phyloP scores from a whole-genome alignment of 805 yeast genomes.

The Cyberlindnera veronae region DNA sequence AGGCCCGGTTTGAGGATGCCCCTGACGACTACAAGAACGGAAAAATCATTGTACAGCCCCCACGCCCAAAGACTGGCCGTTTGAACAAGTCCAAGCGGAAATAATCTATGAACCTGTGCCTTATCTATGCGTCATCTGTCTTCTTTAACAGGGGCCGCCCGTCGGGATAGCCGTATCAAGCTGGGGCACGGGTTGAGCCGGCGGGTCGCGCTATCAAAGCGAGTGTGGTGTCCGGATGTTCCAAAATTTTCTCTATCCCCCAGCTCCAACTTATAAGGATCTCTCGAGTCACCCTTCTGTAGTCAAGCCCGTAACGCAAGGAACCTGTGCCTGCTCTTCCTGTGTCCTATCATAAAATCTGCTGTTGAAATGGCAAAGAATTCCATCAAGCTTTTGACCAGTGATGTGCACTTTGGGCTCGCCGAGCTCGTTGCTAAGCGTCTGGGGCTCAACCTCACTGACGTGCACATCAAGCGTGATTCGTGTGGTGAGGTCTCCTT shows the following conservation, averaged over 20 bases:
- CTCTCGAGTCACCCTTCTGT: not conserved
- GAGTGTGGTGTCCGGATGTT: constrained; percentile 8
- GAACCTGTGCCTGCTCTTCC: not conserved
- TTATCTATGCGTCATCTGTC: no score
- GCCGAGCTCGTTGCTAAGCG: constrained; percentile 67
- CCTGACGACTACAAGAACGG: constrained; percentile 74
- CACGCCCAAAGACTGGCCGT: no score
- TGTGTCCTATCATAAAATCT: not conserved
- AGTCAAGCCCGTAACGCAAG: not conserved
- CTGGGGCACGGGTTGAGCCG: no score
- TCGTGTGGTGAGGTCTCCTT: constrained; percentile 73
- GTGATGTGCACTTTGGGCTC: constrained; percentile 63
- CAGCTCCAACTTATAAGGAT: not conserved
- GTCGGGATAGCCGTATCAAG: no score
- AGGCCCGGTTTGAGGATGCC: constrained; percentile 67
- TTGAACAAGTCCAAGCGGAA: no score
- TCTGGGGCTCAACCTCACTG: constrained; percentile 57
- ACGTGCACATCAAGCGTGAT: constrained; percentile 61
- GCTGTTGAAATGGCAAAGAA: constrained; percentile 57
- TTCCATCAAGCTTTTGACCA: constrained; percentile 63
- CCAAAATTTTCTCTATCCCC: constrained; percentile 6
- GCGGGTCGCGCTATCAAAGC: not conserved
- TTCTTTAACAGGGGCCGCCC: no score
- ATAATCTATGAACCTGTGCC: no score
- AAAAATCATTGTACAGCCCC: constrained; percentile 42